Base-by-base conservation (phyloP, 352 stramenopile genomes). In the Phytopythium boreale region DNA sequence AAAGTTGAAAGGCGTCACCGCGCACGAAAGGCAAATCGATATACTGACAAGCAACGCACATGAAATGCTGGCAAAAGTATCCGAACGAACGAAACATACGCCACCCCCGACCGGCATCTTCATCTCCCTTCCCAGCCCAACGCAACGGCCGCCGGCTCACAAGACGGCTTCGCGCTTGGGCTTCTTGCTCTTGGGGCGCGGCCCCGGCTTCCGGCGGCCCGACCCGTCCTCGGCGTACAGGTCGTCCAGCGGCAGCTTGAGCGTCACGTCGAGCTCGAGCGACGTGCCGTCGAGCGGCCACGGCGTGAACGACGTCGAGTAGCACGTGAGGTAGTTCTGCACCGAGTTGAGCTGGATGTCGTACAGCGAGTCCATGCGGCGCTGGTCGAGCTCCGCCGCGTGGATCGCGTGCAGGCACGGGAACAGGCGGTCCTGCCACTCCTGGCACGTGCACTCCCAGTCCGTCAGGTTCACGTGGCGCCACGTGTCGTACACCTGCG, bases 371-470 rank as follows among this genome's bases (percentile, higher is more conserved):
- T 93, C 82, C 26, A 93, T 87, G 57, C 82, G 82, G 20, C 74
- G 84, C 29, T 83, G 80, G 55, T 90, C 84, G 37, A 93, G 65
- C 65, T 91, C 84, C 3, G 82, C 75, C 2, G 84, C 80, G 60
- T 93, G 82, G 55, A 93, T 89, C 5, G 75, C 82, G 61, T 93
- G 84, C 61, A 91, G 76, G 37, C 84, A 93, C 36, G 84, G 84
- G 51, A 93, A 91, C 41, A 82, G 72, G 20, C 84, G 79, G 56
- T 93, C 84, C 56, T 93, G 84, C 84, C 84, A 93, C 56, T 88
- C 82, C n/a, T 87, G 76, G 56, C 84, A 93, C 29, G 82, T 90
- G 67, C 84, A 93, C 57, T 93, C 80, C 79, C 80, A 90, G 51
- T 88, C 77, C 1, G 82, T 59, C 15, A 93, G 70, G 63, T 90